A percentile compares a stretch with the other conserved stretches of the same genome.
Evolutionary conservation across 2,329 filamentous ascomycete genomes (phyloP).

Genomic region (Cladosporium oxysporum): DNA sequence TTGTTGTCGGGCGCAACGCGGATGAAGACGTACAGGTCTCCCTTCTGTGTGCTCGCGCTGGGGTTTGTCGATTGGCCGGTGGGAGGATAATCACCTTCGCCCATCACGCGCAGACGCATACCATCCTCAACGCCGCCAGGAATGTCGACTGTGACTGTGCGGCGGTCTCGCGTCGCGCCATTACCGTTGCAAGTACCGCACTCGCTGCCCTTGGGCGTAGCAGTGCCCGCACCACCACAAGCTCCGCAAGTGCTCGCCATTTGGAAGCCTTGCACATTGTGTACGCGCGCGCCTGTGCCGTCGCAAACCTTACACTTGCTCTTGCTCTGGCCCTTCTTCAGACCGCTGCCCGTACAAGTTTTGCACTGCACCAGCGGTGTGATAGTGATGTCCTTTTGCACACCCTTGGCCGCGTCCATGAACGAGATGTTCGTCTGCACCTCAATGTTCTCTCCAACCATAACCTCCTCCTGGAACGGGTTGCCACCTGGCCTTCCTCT

Average conservation of each 20-base stretch:
- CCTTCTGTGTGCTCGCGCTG: constrained; percentile 66
- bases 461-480: constrained; percentile 75
- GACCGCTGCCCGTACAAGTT: constrained; percentile 78
- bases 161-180: constrained; percentile 79
- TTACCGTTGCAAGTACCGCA: constrained; percentile 79
- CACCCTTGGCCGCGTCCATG: constrained; percentile 92
- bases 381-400: constrained; percentile 82
- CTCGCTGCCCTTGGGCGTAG: constrained; percentile 76
- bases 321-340: constrained; percentile 78
- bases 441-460: constrained; percentile 96
- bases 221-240: constrained; percentile 77
- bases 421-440: constrained; percentile 92
- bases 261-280: constrained; percentile 92
- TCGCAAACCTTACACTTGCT: constrained; percentile 76
- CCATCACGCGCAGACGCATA: constrained; percentile 83
- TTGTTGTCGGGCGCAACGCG: constrained; percentile 85
- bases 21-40: constrained; percentile 90
- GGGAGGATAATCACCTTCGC: constrained; percentile 82
- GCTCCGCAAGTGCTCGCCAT: constrained; percentile 85
- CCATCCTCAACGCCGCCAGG: constrained; percentile 95
- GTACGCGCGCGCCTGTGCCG: constrained; percentile 82
- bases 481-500: constrained; percentile 54
- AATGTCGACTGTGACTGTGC: constrained; percentile 85
- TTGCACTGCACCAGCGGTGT: constrained; percentile 79
- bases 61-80: constrained; percentile 69